Conservation (phyloP, 441 rosid species). For the Eutrema salsugineum region DNA sequence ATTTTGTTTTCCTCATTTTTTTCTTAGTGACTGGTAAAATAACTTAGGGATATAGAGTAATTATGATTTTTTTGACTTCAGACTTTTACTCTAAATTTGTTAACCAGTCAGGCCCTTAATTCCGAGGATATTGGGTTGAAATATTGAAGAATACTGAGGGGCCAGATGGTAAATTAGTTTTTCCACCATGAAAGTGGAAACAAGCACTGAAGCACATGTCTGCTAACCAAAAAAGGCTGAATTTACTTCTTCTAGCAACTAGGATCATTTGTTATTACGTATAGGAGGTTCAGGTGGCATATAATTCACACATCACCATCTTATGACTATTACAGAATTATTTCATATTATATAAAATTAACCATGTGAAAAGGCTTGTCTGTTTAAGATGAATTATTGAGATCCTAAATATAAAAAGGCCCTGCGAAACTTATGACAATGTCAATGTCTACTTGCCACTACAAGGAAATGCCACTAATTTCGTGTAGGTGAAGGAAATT, state of each 20-base stretch:
- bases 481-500: not conserved
- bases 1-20: too few relatives aligned
- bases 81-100: too few relatives aligned
- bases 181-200: slow-evolving; percentile 1
- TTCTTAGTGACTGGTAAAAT: too few relatives aligned
- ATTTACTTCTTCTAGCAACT: slow-evolving; percentile 6
- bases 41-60: too few relatives aligned
- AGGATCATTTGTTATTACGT: not conserved
- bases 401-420: not conserved
- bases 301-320: slow-evolving; percentile 9
- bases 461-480: not conserved
- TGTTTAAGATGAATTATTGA: not conserved
- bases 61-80: too few relatives aligned
- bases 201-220: not conserved
- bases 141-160: not conserved
- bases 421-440: not conserved
- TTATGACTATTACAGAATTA: not conserved
- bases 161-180: not conserved
- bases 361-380: slow-evolving; percentile 1
- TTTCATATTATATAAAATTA: not conserved
- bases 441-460: slow-evolving; percentile 1
- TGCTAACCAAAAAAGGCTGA: not conserved
- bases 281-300: too few relatives aligned
- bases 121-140: not conserved
- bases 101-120: too few relatives aligned